Evolutionary conservation across 2,329 filamentous ascomycete species (phyloP), one percentile per base, ranked within the genome.

Genomic region (Cladosporium sp.): DNA sequence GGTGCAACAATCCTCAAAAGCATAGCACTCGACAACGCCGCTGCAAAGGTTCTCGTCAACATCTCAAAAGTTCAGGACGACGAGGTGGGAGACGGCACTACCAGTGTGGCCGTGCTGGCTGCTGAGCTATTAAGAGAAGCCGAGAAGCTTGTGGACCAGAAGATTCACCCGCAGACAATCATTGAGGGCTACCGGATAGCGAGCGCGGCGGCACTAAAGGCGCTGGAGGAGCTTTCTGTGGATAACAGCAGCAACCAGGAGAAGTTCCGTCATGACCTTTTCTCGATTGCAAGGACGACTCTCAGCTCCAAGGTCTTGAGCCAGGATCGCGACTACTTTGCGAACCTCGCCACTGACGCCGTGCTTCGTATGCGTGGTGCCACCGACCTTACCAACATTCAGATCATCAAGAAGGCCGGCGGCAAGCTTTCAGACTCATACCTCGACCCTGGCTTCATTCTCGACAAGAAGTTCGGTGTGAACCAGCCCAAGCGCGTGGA

Each of bases 51-150:
- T 5, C 83, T 99, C 43, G 94, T 99, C 73, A 99, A 99, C 76
- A 97, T 99, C 69, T 97, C 93, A 64, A 99, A 99, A 79, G 94
- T 99, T 5, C 94, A 99, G 75, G 94, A 99, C 71, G 94, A 99
- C 73, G 94, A 99, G 76, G 93, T 99, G 22, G 94, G 94, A 72
- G 94, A 99, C 74, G 94, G 94, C 60, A 99, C 94, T 47, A 99
- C 94, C 20, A 97, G 92, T n/a, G 94, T 99, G 59, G 88, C 94
- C 43, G 94, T 99, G 15, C 82, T 99, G 63, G 92, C 94, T 39
- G 94, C 94, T 60, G 94, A 99, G 80, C 84, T 99, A 61, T 83
- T 99, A 64, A 88, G 94, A 64, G 94, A 99, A 78, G 94, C 94
- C 50, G 94, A 99, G 81, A 93, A 96, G 80, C 84, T 99, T 51